phyloP scores from a whole-genome alignment of 805 yeast genomes.

The Pichia manshurica region DNA sequence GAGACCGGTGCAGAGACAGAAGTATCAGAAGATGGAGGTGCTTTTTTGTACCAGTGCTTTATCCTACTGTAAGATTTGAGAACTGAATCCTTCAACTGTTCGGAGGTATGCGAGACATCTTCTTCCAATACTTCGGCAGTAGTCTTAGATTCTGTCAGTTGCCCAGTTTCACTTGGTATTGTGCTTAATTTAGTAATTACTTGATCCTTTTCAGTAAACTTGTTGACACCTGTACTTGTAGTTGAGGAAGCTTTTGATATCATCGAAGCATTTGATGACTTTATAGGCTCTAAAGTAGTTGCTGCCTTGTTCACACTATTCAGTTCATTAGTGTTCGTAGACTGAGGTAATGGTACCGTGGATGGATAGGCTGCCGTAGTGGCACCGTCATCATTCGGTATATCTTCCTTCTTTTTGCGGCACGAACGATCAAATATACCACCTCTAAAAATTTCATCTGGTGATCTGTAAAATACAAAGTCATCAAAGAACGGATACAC shows the following conservation, averaged over 20 bases:
- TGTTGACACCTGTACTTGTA: not conserved
- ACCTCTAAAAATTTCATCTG: conserved; percentile 72
- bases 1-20: not conserved
- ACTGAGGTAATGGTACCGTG: not conserved
- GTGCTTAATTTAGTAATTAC: not conserved
- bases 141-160: not conserved
- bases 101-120: conserved; percentile 1
- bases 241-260: conserved; percentile 12
- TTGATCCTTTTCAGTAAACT: conserved; percentile 3
- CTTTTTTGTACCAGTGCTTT: conserved; percentile 64
- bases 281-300: not conserved
- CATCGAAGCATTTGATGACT: conserved; percentile 2
- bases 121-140: not conserved
- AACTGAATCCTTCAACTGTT: conserved; percentile 23
- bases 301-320: not conserved
- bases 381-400: not conserved
- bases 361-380: too few relatives aligned
- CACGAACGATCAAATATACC: conserved; percentile 75
- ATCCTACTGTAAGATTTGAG: conserved; percentile 49
- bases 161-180: not conserved
- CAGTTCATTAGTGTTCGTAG: not conserved
- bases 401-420: not conserved
- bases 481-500: conserved; percentile 92
- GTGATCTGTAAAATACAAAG: conserved; percentile 60
- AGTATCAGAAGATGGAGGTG: conserved; percentile 21